Evolutionary conservation across 2,329 filamentous ascomycete species (phyloP).

Genomic region (Mycogone perniciosa): DNA sequence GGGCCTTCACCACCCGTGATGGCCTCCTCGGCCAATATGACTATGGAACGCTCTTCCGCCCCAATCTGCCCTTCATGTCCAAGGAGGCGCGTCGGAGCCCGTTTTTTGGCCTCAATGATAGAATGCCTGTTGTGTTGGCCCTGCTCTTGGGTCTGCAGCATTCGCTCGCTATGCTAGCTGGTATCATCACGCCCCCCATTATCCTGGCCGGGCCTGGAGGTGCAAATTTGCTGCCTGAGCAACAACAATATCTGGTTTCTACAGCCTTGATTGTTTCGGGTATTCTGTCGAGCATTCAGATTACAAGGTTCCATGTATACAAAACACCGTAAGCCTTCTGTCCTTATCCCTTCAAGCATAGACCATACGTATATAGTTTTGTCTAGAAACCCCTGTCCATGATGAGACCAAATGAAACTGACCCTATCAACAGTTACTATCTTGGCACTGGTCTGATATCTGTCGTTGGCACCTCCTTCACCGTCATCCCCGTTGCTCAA

Average conservation of each 20-base stretch:
- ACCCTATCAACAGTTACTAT: constrained; percentile 51
- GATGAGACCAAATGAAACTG: neutral
- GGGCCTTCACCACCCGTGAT: constrained; percentile 51
- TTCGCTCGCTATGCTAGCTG: constrained; percentile 68
- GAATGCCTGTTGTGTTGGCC: constrained; percentile 68
- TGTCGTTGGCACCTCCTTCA: constrained; percentile 56
- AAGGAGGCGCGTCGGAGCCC: constrained; percentile 48
- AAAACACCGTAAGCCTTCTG: constrained; percentile 48
- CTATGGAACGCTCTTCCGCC: constrained; percentile 81
- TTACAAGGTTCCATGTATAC: constrained; percentile 67
- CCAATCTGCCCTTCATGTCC: constrained; percentile 76
- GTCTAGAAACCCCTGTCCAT: neutral
- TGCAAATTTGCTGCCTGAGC: constrained; percentile 53
- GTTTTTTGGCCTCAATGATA: constrained; percentile 78
- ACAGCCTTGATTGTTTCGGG: constrained; percentile 74
- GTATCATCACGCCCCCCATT: constrained; percentile 72
- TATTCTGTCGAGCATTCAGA: constrained; percentile 67
- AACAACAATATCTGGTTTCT: constrained; percentile 73
- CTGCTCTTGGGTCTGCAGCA: constrained; percentile 75
- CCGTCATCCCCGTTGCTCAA: constrained; percentile 38
- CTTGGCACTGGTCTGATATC: constrained; percentile 74
- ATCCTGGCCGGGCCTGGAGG: constrained; percentile 57
- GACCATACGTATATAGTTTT: neutral
- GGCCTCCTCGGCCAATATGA: constrained; percentile 83
- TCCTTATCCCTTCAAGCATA: neutral